Base-by-base conservation (phyloP, 2,329 filamentous ascomycete genomes). In the Aspergillus novoparasiticus region DNA sequence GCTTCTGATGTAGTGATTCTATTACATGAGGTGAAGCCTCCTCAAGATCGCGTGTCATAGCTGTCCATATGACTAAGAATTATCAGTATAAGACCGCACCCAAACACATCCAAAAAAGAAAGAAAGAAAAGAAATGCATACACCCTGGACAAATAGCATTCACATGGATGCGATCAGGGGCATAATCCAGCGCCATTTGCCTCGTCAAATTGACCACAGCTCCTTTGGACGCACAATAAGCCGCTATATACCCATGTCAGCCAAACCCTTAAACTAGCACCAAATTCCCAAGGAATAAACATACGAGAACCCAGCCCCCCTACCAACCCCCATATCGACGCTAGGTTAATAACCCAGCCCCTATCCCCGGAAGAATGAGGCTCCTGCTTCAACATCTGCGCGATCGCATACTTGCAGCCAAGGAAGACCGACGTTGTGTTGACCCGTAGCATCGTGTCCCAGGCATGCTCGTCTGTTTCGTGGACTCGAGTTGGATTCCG, bases 141-240 rank as follows among this genome's bases (percentile, higher is more conserved):
- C 71, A 86, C 6, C 85, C 85, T 5, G 85, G 85, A 59, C 83
- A 85, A 6, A 87, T 76, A 0, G 83, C 83, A 66, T 86, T 86
- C 39, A 81, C 79, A 64, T 86, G 84, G 34, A 87, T 84, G 0
- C 78, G 73, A 12, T 81, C 69, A 0, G 71, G 69, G 0, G 81
- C 84, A 65, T 84, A 85, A 46, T 87, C 85, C 41, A 83, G 64
- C 0, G 84, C 84, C 0, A 84, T 76, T 10, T 80, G 73, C 39
- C 79, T 77, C 0, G 84, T 87, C 4, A 86, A 64, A n/a, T 81
- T 82, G 3, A 80, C 74, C 0, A 86, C 82, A 0, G 82, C 83
- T 6, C 81, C 82, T 64, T 86, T 86, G 0, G 80, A 82, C 0
- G 83, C 78, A 12, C 76, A 75, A 57, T 86, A 86, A 0, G 78